phyloP scores from a whole-genome alignment of 257 asterid genomes.

The Ilex asprella region DNA sequence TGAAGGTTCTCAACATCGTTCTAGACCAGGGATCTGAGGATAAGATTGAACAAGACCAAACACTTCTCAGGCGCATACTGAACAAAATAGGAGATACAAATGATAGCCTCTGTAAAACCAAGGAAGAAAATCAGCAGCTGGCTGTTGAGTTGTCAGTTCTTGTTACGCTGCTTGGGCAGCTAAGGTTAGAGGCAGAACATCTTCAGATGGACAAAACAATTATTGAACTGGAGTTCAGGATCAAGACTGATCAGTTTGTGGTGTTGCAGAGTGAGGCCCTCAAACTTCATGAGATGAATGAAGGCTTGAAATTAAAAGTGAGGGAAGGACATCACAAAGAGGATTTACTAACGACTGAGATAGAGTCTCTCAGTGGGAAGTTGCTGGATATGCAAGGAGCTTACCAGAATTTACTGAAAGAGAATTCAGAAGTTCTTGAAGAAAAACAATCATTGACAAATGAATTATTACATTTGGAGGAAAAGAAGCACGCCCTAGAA shows the following conservation, averaged over 20 bases:
- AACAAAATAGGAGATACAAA: conserved; percentile 41
- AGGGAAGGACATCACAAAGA: conserved; percentile 41
- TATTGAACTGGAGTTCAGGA: conserved; percentile 35
- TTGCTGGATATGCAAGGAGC: conserved; percentile 32
- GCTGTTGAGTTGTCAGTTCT: conserved; percentile 53
- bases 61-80: conserved; percentile 29
- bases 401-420: conserved; percentile 37
- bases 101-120: conserved; percentile 31
- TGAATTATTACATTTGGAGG: conserved; percentile 35
- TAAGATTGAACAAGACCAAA: conserved; percentile 35
- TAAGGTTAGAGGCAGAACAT: conserved; percentile 31
- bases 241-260: conserved; percentile 32
- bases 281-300: conserved; percentile 40
- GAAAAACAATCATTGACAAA: conserved; percentile 44
- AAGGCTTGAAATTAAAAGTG: conserved; percentile 34
- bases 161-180: conserved; percentile 52
- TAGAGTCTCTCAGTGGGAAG: conserved; percentile 36
- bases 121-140: conserved; percentile 51
- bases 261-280: conserved; percentile 38
- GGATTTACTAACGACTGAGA: conserved; percentile 34
- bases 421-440: conserved; percentile 30
- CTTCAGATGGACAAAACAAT: conserved; percentile 42
- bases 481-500: conserved; percentile 37
- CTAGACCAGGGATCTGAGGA: conserved; percentile 27
- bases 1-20: conserved; percentile 47